Percentiles rank a stretch among this genome's conserved stretches.
These are phyloP conservation scores for Eutrema japonicum DNA, from an alignment of 345 rosid genomes.

Conservation along the genomic window DNA sequence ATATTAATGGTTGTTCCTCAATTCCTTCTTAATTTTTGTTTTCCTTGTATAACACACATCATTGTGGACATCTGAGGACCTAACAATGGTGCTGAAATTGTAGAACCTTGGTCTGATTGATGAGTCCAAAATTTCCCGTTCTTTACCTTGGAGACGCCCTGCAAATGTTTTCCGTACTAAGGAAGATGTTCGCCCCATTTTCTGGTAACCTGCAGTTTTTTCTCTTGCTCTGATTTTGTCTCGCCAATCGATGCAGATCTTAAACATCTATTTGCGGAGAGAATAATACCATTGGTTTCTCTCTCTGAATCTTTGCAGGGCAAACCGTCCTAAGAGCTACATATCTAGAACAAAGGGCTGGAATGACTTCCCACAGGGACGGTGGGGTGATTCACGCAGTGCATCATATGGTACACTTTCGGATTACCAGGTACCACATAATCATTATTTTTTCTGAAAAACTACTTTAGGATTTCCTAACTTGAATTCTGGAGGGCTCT, in stretches of 20 bases:
- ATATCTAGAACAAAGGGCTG: conserved; percentile 84
- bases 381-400: conserved; percentile 92
- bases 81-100: conserved; percentile 42
- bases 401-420: conserved; percentile 85
- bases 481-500: not conserved
- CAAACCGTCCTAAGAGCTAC: conserved; percentile 99
- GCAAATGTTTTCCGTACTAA: conserved; percentile 84
- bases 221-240: conserved; percentile 31
- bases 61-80: conserved; percentile 14
- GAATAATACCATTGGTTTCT: conserved; percentile 19
- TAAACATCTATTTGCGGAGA: conserved; percentile 5
- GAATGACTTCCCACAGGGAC: conserved; percentile 89
- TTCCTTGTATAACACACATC: not conserved
- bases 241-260: not conserved
- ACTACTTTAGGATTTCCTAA: not conserved
- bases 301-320: conserved; percentile 59
- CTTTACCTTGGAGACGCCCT: conserved; percentile 95
- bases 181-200: conserved; percentile 96
- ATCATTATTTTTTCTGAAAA: not conserved
- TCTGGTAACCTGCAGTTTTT: conserved; percentile 60
- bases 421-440: conserved; percentile 74
- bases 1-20: conserved; percentile 66
- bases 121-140: conserved; percentile 76
- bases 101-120: conserved; percentile 97
- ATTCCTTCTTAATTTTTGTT: not conserved